A percentile compares a stretch with the other conserved stretches of the same genome.
phyloP scores from a whole-genome alignment of 164 flowering plant genomes.

The Annona cherimola region DNA sequence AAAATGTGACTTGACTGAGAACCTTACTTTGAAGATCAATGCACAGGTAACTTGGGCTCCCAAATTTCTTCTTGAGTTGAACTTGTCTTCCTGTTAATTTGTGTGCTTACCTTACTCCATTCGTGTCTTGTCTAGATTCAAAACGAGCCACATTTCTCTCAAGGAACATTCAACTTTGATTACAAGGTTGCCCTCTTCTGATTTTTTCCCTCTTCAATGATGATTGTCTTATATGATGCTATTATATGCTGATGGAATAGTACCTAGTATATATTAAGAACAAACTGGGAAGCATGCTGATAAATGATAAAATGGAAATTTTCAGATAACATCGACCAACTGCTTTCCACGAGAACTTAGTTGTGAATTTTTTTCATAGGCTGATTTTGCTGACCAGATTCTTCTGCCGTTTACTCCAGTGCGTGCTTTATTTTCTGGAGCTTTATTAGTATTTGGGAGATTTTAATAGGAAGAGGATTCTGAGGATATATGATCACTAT shows the following conservation, averaged over 20 bases:
- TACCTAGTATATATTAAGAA: neutral
- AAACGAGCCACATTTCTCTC: conserved; percentile 86
- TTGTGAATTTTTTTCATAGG: too few species aligned
- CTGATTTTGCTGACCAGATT: too few species aligned
- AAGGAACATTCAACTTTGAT: conserved; percentile 79
- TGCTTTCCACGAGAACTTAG: too few species aligned
- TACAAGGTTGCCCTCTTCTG: conserved; percentile 55
- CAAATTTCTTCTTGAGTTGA: neutral
- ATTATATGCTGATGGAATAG: neutral
- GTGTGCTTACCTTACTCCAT: neutral
- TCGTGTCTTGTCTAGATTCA: conserved; percentile 47
- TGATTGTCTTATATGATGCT: neutral
- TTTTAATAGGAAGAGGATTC: too few species aligned
- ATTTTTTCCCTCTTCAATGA: neutral
- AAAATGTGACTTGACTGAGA: conserved; percentile 71
- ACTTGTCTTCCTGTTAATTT: neutral
- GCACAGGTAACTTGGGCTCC: conserved; percentile 51
- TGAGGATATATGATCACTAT: too few species aligned
- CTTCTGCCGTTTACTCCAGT: too few species aligned
- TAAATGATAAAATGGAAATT: too few species aligned
- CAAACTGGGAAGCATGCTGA: too few species aligned
- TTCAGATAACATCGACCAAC: too few species aligned
- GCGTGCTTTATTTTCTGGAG: too few species aligned
- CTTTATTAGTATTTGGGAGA: too few species aligned
- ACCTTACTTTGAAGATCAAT: conserved; percentile 68